Base-by-base conservation (phyloP, 2,329 filamentous ascomycete species). In the Ceratocystis smalleyi region DNA sequence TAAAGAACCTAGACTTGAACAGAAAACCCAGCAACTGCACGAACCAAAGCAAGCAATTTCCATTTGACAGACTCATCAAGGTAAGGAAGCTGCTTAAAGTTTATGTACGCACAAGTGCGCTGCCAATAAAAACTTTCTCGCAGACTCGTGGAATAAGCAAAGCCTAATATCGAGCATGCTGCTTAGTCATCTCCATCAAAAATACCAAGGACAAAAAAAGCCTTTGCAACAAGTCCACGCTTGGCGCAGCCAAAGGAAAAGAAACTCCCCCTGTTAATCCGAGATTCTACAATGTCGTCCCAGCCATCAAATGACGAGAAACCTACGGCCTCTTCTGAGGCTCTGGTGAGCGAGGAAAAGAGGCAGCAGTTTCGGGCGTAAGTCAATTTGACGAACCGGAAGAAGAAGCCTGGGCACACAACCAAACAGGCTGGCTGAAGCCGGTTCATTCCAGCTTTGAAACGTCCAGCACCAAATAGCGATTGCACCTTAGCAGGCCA, bases 331-430 rank as follows among this genome's bases (percentile, higher is more conserved):
- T 49, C 22, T 2, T 30, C 59, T 12, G 65, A 64, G 1, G 60
- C 63, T 15, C 45, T 43, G 8, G 19, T 57, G 30, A 60, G 24
- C 8, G 59, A 64, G 12, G 63, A 67, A 43, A 67, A 67, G 54
- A 64, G 62, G 24, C 49, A 61, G 22, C 55, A 67, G 60, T 67
- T 60, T 32, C 65, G 62, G 49, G 65, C 62, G 65, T 67, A 64
- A 45, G 65, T 67, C 55, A 30, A 10, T 27, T 40, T 5, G 8
- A 30, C 12, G 5, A 17, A 3, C 7, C 6, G 27, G 12, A 6
- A 35, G 3, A 22, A 24, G 6, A 32, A n/a, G 24, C 15, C 24
- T 27, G 17, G 5, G 27, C 17, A 35, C 15, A n/a, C 40, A 49
- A 27, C 54, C 24, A 57, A 35, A 30, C 30, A 15, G 54, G 12